Evolutionary conservation across 106 monocot genomes (phyloP).

Genomic region (Platanthera guangdongensis): DNA sequence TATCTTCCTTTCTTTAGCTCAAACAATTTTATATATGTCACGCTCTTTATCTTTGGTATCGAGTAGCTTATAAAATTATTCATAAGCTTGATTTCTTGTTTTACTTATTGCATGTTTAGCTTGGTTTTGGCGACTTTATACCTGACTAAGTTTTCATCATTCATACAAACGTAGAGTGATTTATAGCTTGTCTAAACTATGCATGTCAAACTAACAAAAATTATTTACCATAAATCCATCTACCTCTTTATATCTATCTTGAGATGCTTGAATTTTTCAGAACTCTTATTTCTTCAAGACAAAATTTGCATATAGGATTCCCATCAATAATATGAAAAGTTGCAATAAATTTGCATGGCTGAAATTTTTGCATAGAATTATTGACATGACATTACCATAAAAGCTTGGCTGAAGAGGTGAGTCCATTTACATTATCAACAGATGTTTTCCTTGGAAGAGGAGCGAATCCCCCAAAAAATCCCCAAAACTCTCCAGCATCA

Average conservation of each 20-base stretch:
- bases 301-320: neutral
- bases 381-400: conserved; percentile 31
- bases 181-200: too few species aligned
- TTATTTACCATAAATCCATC: neutral
- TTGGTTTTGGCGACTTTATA: too few species aligned
- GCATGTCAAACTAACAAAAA: too few species aligned
- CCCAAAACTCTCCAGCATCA: conserved; percentile 92
- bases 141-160: too few species aligned
- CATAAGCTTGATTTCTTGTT: too few species aligned
- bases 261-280: neutral
- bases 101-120: too few species aligned
- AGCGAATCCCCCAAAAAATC: conserved; percentile 91
- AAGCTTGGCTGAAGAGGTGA: conserved; percentile 34
- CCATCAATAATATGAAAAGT: neutral
- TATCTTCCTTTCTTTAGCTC: too few species aligned
- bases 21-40: too few species aligned
- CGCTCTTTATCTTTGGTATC: too few species aligned
- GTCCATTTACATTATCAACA: conserved; percentile 33
- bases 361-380: neutral
- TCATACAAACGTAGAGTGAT: too few species aligned
- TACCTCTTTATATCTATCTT: neutral
- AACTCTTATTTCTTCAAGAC: neutral
- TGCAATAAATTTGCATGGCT: neutral
- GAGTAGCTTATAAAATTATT: too few species aligned
- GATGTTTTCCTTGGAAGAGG: conserved; percentile 72